Evolutionary conservation across 2,329 filamentous ascomycete species (phyloP), one percentile per base, ranked within the genome.

Genomic region (Neonectria hederae): DNA sequence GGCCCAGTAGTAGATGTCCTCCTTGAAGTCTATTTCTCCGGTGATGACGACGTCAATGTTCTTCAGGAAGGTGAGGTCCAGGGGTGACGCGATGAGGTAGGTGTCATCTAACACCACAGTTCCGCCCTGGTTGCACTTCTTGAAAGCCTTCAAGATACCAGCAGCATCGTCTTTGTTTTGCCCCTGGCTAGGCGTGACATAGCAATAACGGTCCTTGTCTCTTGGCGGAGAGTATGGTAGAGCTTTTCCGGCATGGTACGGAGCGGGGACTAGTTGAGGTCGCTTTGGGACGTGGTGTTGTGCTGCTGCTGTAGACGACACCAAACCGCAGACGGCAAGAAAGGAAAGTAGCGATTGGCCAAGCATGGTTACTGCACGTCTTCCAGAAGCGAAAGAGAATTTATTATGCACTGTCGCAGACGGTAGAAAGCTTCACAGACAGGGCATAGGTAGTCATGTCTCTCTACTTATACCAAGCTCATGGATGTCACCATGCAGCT

Each of bases 1-100:
- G 66, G 89, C 83, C 90, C 90, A 92, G 77, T 92, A 92, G 68
- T 87, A 83, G 2, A 88, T 89, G 73, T 92, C 87, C 54, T 89
- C 84, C 59, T 85, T 86, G 78, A 92, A 92, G 60, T 85, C 80
- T 21, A 91, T 82, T 22, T 83, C 83, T 22, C 87, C 88, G 0
- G 75, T 76, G 61, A 79, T 80, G 80, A 86, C 84, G 5, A 91
- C 78, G 74, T 92, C 90, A 30, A 92, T 82, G 67, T 86, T 80
- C 46, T 87, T 81, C 19, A 92, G 78, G 74, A 89, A 90, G 0
- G 87, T 90, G 69, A 92, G 76, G 69, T 92, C 87, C 35, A 92
- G 74, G 0, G 89, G 87, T 0, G 87, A 90, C 14, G 84, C 88
- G 65, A 92, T 84, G 2, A 82, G 86, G 73, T 91, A 92, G 4